phyloP scores from a whole-genome alignment of 2,329 filamentous ascomycete species.

The Sclerotiophoma versabilis region DNA sequence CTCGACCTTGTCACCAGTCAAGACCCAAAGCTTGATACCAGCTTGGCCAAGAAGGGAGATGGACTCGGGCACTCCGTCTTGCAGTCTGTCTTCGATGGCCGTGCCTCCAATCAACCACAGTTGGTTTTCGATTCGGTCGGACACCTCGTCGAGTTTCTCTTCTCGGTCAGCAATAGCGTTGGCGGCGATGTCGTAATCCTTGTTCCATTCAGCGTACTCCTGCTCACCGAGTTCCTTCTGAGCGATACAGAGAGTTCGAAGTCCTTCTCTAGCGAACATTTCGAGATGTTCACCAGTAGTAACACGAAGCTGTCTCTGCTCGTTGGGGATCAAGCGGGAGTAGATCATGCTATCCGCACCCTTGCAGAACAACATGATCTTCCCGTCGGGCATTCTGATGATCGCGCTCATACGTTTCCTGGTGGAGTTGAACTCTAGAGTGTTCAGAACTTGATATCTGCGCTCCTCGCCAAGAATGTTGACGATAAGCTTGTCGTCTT shows the following conservation, averaged over 20 bases:
- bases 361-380: conserved; percentile 93
- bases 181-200: conserved; percentile 85
- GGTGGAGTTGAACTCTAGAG: conserved; percentile 95
- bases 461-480: conserved; percentile 88
- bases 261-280: conserved; percentile 93
- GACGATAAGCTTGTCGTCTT: conserved; percentile 80
- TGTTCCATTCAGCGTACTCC: conserved; percentile 85
- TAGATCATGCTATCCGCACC: conserved; percentile 98
- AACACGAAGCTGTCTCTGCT: conserved; percentile 83
- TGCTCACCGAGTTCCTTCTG: conserved; percentile 79
- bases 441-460: conserved; percentile 88
- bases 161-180: conserved; percentile 85
- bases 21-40: conserved; percentile 97
- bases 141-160: conserved; percentile 88
- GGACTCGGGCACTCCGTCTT: conserved; percentile 95
- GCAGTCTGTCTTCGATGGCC: conserved; percentile 94
- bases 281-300: conserved; percentile 93
- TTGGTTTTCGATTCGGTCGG: conserved; percentile 90
- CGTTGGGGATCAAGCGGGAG: conserved; percentile 81
- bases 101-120: conserved; percentile 89
- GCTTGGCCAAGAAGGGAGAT: conserved; percentile 90
- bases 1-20: conserved; percentile 98
- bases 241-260: conserved; percentile 93
- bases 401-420: conserved; percentile 98
- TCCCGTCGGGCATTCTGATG: conserved; percentile 89